Evolutionary conservation across 129 eudicot genomes (phyloP).

Genomic region (Centaurea solstitialis): DNA sequence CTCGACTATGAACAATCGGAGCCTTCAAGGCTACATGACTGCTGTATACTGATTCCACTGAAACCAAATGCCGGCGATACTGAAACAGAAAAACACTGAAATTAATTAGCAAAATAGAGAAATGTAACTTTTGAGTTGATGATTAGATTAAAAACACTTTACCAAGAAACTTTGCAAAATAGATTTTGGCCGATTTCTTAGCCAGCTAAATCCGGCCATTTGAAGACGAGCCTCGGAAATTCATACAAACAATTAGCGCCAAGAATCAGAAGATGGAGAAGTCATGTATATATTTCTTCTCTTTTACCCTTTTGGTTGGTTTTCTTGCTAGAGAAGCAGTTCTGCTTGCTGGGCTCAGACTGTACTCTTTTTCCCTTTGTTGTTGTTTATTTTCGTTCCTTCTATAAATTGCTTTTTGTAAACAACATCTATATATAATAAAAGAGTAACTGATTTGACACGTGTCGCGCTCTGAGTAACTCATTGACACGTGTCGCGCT

Average conservation of each 20-base stretch:
- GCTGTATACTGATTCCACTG: conserved; percentile 26
- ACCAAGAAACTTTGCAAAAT: conserved; percentile 26
- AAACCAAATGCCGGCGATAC: conserved; percentile 32
- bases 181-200: conserved; percentile 26
- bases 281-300: background rate
- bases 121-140: background rate
- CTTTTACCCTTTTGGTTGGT: background rate
- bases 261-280: background rate
- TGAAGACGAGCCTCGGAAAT: background rate
- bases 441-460: too few relatives aligned
- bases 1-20: conserved; percentile 20
- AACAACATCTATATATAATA: too few relatives aligned
- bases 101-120: background rate
- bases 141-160: background rate
- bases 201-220: conserved; percentile 32
- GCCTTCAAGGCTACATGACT: conserved; percentile 17
- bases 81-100: conserved; percentile 23
- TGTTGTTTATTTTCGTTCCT: too few relatives aligned
- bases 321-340: background rate
- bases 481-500: too few relatives aligned
- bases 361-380: too few relatives aligned
- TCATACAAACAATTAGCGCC: background rate
- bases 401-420: too few relatives aligned
- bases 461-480: too few relatives aligned
- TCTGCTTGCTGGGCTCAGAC: too few relatives aligned